These are phyloP conservation scores for Naganishia kalamii DNA, from an alignment of 768 basidiomycete species.

Conservation along the genomic window DNA sequence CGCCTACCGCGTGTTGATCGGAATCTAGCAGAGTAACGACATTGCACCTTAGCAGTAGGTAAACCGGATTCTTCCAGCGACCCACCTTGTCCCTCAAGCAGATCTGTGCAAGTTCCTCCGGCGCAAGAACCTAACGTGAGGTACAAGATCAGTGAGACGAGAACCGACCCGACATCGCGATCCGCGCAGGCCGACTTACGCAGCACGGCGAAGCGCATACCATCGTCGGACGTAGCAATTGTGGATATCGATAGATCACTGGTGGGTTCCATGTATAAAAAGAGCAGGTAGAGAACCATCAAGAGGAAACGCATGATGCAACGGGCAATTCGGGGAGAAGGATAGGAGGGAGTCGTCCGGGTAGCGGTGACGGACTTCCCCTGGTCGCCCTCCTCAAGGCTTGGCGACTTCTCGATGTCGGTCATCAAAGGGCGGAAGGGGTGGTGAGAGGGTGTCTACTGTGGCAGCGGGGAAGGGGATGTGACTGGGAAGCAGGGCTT, in stretches of 20 bases:
- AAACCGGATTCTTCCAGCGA: not conserved
- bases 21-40: not conserved
- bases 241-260: not conserved
- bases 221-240: not conserved
- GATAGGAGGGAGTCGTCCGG: not conserved
- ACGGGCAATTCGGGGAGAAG: not conserved
- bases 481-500: too few species aligned
- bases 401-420: too few species aligned
- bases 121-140: not conserved
- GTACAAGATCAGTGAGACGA: not conserved
- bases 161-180: too few species aligned
- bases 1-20: not conserved
- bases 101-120: not conserved
- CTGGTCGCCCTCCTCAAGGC: too few species aligned
- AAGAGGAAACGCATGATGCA: not conserved
- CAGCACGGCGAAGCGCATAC: not conserved
- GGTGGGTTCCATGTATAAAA: not conserved
- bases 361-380: too few species aligned
- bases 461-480: too few species aligned
- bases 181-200: not conserved
- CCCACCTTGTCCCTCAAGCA: not conserved
- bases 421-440: not conserved
- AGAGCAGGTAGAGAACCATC: not conserved
- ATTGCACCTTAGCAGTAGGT: not conserved
- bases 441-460: constrained; percentile 10